Percentiles rank a stretch among this genome's conserved stretches.
Evolutionary conservation across 306 rosid species (phyloP).

Genomic region (Myrica gale): DNA sequence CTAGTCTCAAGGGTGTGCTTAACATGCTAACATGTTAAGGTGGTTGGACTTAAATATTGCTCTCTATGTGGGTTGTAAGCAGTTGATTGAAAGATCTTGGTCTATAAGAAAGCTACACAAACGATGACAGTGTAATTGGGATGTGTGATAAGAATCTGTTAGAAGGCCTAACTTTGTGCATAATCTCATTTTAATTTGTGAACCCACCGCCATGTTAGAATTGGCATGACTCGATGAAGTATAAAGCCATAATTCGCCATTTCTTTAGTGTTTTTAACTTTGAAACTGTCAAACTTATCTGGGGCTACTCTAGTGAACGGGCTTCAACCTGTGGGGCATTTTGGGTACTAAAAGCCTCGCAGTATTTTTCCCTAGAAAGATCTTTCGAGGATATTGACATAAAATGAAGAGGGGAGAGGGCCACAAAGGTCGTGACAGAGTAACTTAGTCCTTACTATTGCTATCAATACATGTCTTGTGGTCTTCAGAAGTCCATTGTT

Average conservation of each 20-base stretch:
- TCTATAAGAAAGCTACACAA: background rate
- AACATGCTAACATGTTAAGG: no score
- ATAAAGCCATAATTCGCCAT: background rate
- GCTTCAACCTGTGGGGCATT: background rate
- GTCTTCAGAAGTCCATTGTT: background rate
- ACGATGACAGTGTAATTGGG: background rate
- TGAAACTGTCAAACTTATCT: background rate
- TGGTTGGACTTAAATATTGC: background rate
- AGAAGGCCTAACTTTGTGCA: background rate
- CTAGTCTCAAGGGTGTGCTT: no score
- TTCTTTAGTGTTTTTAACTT: background rate
- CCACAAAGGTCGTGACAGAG: background rate
- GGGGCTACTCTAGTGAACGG: background rate
- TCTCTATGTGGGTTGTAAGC: background rate
- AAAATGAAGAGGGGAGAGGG: constrained; percentile 11
- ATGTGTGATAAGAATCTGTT: background rate
- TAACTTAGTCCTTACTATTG: background rate
- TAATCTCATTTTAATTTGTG: background rate
- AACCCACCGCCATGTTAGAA: background rate
- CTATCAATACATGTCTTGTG: background rate
- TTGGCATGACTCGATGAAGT: background rate
- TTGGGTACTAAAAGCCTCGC: background rate
- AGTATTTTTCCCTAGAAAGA: background rate
- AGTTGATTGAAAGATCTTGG: background rate
- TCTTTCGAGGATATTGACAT: constrained; percentile 1